Evolutionary conservation across 768 basidiomycete species (phyloP).

Genomic region (Xanthoconium purpureum): DNA sequence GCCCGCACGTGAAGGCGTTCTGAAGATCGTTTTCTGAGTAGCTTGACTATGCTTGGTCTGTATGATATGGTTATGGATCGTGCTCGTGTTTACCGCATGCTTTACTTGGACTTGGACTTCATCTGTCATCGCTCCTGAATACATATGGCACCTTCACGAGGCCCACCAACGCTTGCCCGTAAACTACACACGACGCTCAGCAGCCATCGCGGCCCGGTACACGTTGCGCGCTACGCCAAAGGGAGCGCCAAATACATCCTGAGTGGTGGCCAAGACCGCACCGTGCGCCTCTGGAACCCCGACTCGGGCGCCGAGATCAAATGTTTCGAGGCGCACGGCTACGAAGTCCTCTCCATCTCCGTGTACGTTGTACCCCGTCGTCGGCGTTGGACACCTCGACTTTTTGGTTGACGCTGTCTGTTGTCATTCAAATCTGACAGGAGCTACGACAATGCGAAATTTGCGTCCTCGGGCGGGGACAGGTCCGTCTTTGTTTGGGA

Average conservation of each 20-base stretch:
- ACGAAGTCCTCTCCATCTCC: conserved; percentile 88
- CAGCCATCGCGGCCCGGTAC: conserved; percentile 79
- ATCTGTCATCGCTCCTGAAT: no score
- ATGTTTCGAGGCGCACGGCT: conserved; percentile 86
- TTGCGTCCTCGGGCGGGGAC: conserved; percentile 93
- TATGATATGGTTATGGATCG: not conserved
- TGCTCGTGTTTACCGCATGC: not conserved
- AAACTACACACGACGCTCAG: conserved; percentile 60
- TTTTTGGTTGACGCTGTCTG: not conserved
- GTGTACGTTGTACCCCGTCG: conserved; percentile 55
- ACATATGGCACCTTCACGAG: conserved; percentile 58
- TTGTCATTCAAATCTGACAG: conserved; percentile 34
- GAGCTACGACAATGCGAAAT: conserved; percentile 89
- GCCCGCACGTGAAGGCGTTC: not conserved
- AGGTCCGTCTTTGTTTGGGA: conserved; percentile 95
- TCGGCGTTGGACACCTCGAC: not conserved
- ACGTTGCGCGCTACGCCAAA: conserved; percentile 89
- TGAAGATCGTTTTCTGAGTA: no score
- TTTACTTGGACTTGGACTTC: not conserved
- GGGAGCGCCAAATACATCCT: conserved; percentile 85
- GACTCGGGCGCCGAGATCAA: conserved; percentile 86
- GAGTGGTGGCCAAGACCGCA: conserved; percentile 91
- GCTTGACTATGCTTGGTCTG: no score
- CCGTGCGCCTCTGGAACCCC: conserved; percentile 90
- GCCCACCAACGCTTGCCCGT: conserved; percentile 52